These are phyloP conservation scores for Mycena floridula DNA, from an alignment of 768 basidiomycete species.

Conservation along the genomic window DNA sequence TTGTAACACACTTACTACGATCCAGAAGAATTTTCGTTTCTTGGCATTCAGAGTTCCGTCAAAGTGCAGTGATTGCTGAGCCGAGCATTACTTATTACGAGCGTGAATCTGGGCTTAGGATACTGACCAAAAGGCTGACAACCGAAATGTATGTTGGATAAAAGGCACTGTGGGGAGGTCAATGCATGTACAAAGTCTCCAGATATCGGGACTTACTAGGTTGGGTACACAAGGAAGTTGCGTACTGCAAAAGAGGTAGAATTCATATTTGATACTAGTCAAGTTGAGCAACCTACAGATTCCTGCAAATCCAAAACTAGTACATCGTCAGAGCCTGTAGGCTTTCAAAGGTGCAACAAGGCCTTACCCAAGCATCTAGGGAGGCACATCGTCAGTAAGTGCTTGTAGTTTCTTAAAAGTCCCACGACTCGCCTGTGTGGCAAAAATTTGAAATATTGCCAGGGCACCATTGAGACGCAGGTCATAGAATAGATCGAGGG, in stretches of 20 bases:
- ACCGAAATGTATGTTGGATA: conserved; percentile 47
- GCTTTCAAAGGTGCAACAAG: conserved; percentile 33
- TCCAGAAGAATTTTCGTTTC: conserved; percentile 49
- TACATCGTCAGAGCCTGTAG: too few species aligned
- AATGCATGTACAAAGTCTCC: not conserved
- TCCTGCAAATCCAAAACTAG: too few species aligned
- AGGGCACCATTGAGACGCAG: conserved; percentile 40
- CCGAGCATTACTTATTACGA: too few species aligned
- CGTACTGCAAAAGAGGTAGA: too few species aligned
- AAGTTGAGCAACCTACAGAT: too few species aligned
- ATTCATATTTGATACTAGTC: too few species aligned
- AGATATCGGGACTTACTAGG: conserved; percentile 28
- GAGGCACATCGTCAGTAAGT: too few species aligned
- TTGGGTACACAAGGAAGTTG: conserved; percentile 44
- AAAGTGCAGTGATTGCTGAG: conserved; percentile 49
- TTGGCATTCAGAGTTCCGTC: conserved; percentile 43
- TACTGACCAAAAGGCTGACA: conserved; percentile 45
- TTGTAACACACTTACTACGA: conserved; percentile 29
- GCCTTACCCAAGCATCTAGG: conserved; percentile 33
- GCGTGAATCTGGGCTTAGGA: too few species aligned
- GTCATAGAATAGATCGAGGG: conserved; percentile 51
- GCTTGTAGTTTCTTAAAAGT: too few species aligned
- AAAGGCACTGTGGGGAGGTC: conserved; percentile 27
- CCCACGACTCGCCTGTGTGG: too few species aligned
- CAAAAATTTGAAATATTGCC: conserved; percentile 51